These are phyloP conservation scores for Danielozyma ontarioensis DNA, from an alignment of 805 yeast species.

Conservation along the genomic window DNA sequence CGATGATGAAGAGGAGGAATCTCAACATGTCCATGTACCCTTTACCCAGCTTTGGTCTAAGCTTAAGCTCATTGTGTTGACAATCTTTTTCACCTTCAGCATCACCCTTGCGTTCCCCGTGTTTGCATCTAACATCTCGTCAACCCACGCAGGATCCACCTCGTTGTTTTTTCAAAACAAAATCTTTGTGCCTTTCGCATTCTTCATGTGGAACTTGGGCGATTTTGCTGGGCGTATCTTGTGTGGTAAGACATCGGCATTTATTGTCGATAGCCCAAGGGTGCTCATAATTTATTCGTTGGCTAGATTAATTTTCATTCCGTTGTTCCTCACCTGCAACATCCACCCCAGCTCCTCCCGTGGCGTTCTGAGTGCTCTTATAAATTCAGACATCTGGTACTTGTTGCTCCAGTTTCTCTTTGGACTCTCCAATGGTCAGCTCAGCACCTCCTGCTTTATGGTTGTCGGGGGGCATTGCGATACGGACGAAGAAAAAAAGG, in stretches of 20 bases:
- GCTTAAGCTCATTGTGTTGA: constrained; percentile 55
- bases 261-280: constrained; percentile 35
- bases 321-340: constrained; percentile 68
- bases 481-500: constrained; percentile 67
- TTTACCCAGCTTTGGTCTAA: constrained; percentile 56
- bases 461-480: constrained; percentile 57
- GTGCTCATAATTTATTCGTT: constrained; percentile 51
- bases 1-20: constrained; percentile 7
- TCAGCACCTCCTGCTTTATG: constrained; percentile 77
- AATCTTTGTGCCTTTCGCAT: constrained; percentile 66
- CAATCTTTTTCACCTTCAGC: constrained; percentile 71
- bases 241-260: constrained; percentile 39
- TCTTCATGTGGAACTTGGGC: constrained; percentile 84
- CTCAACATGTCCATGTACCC: constrained; percentile 44
- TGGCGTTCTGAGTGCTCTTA: constrained; percentile 31
- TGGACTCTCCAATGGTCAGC: constrained; percentile 87
- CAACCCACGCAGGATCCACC: constrained; percentile 30
- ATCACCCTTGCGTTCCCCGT: constrained; percentile 82
- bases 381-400: constrained; percentile 63
- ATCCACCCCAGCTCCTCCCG: constrained; percentile 30
- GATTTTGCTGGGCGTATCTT: constrained; percentile 74
- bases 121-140: constrained; percentile 69
- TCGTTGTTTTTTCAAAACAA: constrained; percentile 41
- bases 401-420: constrained; percentile 65
- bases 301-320: constrained; percentile 56